Percentiles rank a stretch among this genome's conserved stretches.
Evolutionary conservation across 495 filamentous ascomycete species (phyloP).

Genomic region (Polyplosphaeria fusca): DNA sequence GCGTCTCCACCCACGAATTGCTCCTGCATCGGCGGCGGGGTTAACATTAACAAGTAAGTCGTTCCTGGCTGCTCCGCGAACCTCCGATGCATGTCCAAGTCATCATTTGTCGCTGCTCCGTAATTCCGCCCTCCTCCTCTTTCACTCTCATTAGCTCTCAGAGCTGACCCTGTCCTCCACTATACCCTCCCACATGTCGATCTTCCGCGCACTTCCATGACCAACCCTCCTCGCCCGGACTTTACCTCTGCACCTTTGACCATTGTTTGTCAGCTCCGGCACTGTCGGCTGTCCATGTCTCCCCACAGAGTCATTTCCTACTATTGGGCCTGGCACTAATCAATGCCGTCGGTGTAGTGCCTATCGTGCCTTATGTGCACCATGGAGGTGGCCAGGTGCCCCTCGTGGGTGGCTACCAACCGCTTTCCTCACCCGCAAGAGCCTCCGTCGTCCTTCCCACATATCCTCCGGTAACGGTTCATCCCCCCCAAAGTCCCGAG

Average conservation of each 20-base stretch:
- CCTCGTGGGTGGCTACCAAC: conserved; percentile 17
- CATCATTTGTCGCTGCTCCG: conserved; percentile 12
- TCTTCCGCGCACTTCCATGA: conserved; percentile 30
- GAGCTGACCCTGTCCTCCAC: neutral
- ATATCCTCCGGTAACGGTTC: conserved; percentile 23
- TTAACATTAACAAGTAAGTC: conserved; percentile 12
- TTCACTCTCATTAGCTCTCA: conserved; percentile 3
- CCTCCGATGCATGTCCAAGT: conserved; percentile 16
- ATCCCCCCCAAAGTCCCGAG: neutral
- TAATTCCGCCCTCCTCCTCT: conserved; percentile 7
- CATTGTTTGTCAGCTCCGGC: conserved; percentile 31
- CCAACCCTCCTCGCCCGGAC: neutral
- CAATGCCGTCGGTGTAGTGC: conserved; percentile 25
- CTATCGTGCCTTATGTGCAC: conserved; percentile 26
- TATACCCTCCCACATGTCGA: conserved; percentile 6
- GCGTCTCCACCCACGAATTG: no score
- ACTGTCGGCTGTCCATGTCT: conserved; percentile 3
- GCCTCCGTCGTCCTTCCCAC: conserved; percentile 13
- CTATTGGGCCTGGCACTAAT: conserved; percentile 27
- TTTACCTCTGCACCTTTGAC: neutral
- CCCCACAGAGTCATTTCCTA: neutral
- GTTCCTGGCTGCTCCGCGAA: conserved; percentile 17
- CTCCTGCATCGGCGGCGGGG: conserved; percentile 5
- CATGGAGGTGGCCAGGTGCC: conserved; percentile 34
- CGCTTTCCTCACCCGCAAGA: conserved; percentile 6